phyloP scores from a whole-genome alignment of 2,329 filamentous ascomycete species.

The Diaporthe ilicicola region DNA sequence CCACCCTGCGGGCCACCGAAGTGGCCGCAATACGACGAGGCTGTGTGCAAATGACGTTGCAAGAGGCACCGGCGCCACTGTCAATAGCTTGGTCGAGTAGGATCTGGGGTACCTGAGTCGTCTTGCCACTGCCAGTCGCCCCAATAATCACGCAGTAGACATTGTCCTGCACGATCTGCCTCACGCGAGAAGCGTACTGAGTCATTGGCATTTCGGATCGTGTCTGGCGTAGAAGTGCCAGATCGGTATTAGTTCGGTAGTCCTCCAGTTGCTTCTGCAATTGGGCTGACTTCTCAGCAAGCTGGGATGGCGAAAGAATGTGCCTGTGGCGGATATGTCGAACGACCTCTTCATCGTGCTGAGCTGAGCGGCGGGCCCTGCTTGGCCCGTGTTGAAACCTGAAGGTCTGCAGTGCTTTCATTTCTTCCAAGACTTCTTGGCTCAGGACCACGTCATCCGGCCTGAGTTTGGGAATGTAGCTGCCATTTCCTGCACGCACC shows the following conservation, averaged over 20 bases:
- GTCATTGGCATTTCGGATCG: slow-evolving; percentile 27
- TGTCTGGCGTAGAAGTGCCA: background rate
- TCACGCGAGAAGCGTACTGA: slow-evolving; percentile 17
- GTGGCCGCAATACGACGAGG: slow-evolving; percentile 56
- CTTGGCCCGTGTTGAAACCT: background rate
- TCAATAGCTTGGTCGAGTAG: slow-evolving; percentile 56
- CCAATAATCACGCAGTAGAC: slow-evolving; percentile 30
- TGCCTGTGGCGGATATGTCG: background rate
- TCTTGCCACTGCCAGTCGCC: slow-evolving; percentile 31
- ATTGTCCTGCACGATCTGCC: slow-evolving; percentile 23
- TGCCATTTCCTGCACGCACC: slow-evolving; percentile 3
- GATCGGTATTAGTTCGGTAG: background rate
- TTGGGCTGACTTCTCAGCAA: background rate
- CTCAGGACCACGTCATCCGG: background rate
- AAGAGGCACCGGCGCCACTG: slow-evolving; percentile 47
- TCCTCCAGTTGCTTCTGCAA: background rate
- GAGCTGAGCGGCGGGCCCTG: too few relatives aligned
- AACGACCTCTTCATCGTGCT: background rate
- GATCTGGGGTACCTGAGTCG: slow-evolving; percentile 59
- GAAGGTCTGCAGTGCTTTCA: background rate
- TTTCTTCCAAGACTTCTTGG: background rate
- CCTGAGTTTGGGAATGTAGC: background rate
- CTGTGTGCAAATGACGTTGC: slow-evolving; percentile 60
- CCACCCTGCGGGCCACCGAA: slow-evolving; percentile 55
- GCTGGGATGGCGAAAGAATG: background rate